Evolutionary conservation across 768 basidiomycete genomes (phyloP), one percentile per base, ranked within the genome.

Genomic region (Mycena metata): DNA sequence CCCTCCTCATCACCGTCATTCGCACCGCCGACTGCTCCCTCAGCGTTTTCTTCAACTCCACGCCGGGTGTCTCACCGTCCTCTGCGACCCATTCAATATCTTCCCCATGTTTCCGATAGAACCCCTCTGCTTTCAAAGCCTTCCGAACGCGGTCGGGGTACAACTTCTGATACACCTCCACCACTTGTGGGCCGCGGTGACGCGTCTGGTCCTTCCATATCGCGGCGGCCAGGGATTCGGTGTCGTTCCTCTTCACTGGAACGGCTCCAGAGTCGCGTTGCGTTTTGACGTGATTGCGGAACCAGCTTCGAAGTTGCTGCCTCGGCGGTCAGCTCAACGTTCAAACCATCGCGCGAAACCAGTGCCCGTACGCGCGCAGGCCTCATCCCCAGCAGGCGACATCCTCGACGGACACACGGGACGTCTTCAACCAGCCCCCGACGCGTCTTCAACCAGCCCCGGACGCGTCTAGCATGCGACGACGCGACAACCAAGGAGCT

Each of bases 301-400:
- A 64, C 63, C 63, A 64, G 21, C 2, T 19, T 10, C 63, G 54
- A 16, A 64, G 2, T 64, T 64, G 63, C 63, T 64, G 54, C 3
- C 9, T 23, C 3, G 11, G 30, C 30, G 30, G 30, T 30, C 30
- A 30, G 30, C 30, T 30, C 30, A 30, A 30, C 30, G 30, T 6
- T 30, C 30, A 30, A 23, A 24, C 2, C 2, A 11, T 47, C 30
- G 30, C 30, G 30, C 3, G 30, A 30, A 30, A 30, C 30, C 6
- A 6, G 3, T 30, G 30, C 30, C 30, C 30, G 6, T 30, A 30
- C 30, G 30, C 30, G 30, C 30, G 30, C 30, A 30, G 30, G 30
- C 3, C 30, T 3, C 30, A 6, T 30, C 30, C 30, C 30, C 30
- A 3, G 30, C 30, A 30, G 3, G 30, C n/a, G 30, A 6, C 30